Evolutionary conservation across 1,284 basidiomycete species (phyloP).

Genomic region (Ustilago curta): DNA sequence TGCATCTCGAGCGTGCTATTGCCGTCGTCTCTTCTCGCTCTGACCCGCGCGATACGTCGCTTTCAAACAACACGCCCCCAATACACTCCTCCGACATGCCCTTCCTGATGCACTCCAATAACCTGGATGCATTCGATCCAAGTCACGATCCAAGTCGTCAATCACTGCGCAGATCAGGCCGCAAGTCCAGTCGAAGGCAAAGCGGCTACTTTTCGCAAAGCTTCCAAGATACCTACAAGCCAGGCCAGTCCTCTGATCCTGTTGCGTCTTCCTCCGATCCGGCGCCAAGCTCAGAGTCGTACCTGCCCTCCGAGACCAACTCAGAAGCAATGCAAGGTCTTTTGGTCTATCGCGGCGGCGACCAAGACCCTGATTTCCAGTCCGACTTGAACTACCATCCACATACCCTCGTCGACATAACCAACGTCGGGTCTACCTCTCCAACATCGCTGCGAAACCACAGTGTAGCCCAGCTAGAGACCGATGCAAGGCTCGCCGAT

Average conservation of each 20-base stretch:
- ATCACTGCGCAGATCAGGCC: constrained; percentile 28
- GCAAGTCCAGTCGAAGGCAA: constrained; percentile 44
- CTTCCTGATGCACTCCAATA: not conserved
- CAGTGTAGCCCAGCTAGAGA: not conserved
- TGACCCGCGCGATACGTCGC: constrained; percentile 5
- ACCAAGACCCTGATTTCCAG: not conserved
- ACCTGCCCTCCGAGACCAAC: constrained; percentile 31
- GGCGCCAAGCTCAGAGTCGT: constrained; percentile 28
- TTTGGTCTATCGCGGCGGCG: constrained; percentile 15
- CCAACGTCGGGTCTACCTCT: constrained; percentile 8
- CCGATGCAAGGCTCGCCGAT: not conserved
- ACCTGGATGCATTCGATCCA: not conserved
- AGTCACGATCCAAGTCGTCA: constrained; percentile 8
- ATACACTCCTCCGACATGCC: not conserved
- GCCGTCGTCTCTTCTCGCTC: constrained; percentile 19
- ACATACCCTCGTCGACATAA: constrained; percentile 24
- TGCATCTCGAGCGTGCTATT: constrained; percentile 36
- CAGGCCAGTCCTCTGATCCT: not conserved
- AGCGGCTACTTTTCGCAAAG: constrained; percentile 34
- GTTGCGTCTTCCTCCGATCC: not conserved
- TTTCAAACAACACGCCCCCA: not conserved
- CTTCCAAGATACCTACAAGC: not conserved
- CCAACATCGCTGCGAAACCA: not conserved
- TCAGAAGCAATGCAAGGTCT: constrained; percentile 42
- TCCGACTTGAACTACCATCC: not conserved